Base-by-base conservation (phyloP, 768 basidiomycete genomes). In the Leccinum variicolor region DNA sequence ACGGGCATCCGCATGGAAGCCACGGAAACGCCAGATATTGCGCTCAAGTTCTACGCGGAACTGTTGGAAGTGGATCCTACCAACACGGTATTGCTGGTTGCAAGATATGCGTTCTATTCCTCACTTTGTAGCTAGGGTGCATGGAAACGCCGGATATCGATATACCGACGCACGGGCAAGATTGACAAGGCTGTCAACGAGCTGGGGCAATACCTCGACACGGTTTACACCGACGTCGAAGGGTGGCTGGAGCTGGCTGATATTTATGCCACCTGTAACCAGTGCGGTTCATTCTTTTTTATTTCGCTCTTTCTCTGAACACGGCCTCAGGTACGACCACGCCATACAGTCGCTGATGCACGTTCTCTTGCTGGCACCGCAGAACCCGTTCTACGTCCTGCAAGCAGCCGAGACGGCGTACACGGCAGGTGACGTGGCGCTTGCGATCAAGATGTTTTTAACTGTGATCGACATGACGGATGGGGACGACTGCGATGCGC, bases 351-450 rank as follows among this genome's bases (percentile, higher is more conserved):
- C 92, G 0, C 77, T 94, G 4, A 86, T 89, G 11, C 93, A 97
- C 73, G 87, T 84, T 6, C 79, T 95, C 46, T 77, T 94, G 29
- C 81, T 97, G 29, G 82, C 86, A 2, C 92, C 94, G 0, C 91
- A 94, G 62, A 95, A 94, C 65, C 89, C 91, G 0, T 90, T 92
- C 66, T 86, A 89, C 39, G 81, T 85, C 56, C 80, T 94, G n/a
- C 87, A 88, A 62, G 87, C 85, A 50, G 94, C 92, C 0, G 94
- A 97, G 72, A 93, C 89, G 9, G 92, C 91, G 0, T 94, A 90
- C 67, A 90, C 91, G 0, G 79, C 84, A 0, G 83, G 81, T 2
- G 92, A 94, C 69, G 66, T 91, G 21, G 81, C 88, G 0, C 76
- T 93, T 8, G 85, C 93, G 2, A 76, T 92, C 53, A 90, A 90